phyloP scores from a whole-genome alignment of 345 rosid genomes.

The Toxicodendron radicans region DNA sequence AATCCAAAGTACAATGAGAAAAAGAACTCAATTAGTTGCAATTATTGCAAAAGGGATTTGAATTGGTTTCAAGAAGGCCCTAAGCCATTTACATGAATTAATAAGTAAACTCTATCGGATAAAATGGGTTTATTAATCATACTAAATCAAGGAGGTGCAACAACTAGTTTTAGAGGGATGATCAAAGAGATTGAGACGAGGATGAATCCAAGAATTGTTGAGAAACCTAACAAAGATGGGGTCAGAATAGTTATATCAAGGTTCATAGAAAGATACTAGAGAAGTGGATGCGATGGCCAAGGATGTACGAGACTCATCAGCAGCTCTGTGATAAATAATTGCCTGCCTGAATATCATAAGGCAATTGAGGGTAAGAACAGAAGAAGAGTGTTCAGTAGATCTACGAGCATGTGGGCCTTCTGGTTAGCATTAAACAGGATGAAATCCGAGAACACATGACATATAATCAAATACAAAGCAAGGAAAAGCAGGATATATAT shows the following conservation, averaged over 20 bases:
- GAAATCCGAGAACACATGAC: neutral
- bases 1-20: neutral
- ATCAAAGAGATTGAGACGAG: neutral
- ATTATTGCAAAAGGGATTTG: neutral
- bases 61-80: neutral
- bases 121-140: neutral
- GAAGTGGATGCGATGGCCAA: neutral
- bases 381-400: neutral
- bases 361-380: neutral
- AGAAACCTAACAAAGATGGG: neutral
- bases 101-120: too few species aligned
- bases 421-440: conserved; percentile 1
- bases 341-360: neutral
- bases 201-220: neutral
- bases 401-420: neutral
- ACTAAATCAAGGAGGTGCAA: neutral
- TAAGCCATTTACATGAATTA: too few species aligned
- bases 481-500: neutral
- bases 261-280: neutral
- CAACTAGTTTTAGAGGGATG: neutral
- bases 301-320: neutral
- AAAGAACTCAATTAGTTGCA: neutral
- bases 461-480: neutral
- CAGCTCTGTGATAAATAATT: neutral
- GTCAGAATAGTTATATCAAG: neutral